phyloP scores from a whole-genome alignment of 306 rosid species.

The Quercus suber region DNA sequence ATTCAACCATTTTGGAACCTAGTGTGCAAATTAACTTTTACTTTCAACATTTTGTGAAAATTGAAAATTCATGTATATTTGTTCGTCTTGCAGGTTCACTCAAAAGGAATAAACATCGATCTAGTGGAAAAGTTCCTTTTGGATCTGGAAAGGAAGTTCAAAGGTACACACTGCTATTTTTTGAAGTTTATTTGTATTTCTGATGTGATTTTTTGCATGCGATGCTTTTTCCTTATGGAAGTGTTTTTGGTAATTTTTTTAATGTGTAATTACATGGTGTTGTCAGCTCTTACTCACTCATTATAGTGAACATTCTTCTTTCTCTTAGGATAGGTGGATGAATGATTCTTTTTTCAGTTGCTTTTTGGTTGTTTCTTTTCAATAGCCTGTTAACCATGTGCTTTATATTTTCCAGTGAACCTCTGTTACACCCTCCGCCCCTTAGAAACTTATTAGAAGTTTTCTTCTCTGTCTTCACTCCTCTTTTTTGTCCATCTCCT shows the following conservation, averaged over 20 bases:
- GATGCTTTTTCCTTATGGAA: not conserved
- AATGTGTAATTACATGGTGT: too few species aligned
- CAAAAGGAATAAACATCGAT: conserved; percentile 65
- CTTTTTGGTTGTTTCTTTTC: not conserved
- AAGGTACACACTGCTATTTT: conserved; percentile 39
- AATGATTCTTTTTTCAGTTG: too few species aligned
- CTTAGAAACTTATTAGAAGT: not conserved
- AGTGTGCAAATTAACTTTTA: not conserved
- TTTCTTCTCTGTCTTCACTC: not conserved
- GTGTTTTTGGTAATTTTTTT: too few species aligned
- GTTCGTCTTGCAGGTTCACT: conserved; percentile 62
- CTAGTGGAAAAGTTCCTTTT: conserved; percentile 62
- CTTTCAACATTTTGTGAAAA: not conserved
- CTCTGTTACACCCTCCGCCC: not conserved
- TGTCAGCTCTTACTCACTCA: too few species aligned
- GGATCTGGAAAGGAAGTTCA: conserved; percentile 63
- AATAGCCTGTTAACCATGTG: not conserved
- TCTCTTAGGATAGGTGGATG: too few species aligned
- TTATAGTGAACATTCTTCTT: too few species aligned
- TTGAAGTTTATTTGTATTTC: not conserved
- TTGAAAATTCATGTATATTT: not conserved
- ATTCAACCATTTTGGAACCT: not conserved
- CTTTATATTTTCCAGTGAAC: not conserved
- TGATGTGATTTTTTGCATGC: conserved; percentile 5
- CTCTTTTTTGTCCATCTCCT: not conserved